phyloP scores from a whole-genome alignment of 164 flowering plant genomes.

The Piper betle region DNA sequence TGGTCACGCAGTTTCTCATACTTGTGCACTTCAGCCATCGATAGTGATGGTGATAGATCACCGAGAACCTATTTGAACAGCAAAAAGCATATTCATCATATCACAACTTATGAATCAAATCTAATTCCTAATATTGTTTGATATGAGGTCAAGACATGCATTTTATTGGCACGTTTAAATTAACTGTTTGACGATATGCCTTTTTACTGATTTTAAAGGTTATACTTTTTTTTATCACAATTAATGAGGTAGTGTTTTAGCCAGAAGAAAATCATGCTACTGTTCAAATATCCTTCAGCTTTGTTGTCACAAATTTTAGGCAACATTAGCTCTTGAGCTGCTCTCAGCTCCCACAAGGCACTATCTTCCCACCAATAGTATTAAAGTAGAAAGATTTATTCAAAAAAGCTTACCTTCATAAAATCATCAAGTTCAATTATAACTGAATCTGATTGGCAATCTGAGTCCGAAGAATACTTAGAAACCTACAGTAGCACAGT shows the following conservation, averaged over 20 bases:
- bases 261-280: not conserved
- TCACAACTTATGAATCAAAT: no score
- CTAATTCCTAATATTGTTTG: no score
- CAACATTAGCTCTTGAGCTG: not conserved
- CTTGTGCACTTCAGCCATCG: constrained; percentile 62
- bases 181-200: no score
- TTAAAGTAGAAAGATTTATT: not conserved
- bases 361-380: not conserved
- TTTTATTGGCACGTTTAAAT: no score
- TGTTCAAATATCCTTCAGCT: not conserved
- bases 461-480: not conserved
- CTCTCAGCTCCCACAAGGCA: not conserved
- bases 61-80: constrained; percentile 39
- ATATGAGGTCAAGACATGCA: no score
- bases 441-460: constrained; percentile 30
- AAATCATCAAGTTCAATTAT: constrained; percentile 61
- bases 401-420: constrained; percentile 35
- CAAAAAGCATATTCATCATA: not conserved
- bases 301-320: not conserved
- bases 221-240: no score
- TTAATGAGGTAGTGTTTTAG: no score
- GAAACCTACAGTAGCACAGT: constrained; percentile 17
- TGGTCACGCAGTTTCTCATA: constrained; percentile 67
- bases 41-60: constrained; percentile 70
- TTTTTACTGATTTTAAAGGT: no score